Evolutionary conservation across 352 stramenopile species (phyloP).

Genomic region (Aphanomyces astaci): DNA sequence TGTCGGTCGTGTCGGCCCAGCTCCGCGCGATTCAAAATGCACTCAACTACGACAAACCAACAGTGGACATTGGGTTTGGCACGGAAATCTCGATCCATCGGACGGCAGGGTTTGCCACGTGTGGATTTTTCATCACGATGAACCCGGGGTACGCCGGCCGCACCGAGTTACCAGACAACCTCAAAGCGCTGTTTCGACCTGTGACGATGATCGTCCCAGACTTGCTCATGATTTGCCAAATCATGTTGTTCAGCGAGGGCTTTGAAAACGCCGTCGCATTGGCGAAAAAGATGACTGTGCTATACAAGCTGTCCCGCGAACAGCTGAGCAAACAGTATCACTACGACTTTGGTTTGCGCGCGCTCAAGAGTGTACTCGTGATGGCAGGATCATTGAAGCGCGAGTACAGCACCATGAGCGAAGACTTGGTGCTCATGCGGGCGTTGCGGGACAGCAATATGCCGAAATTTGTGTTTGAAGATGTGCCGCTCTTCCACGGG

Average conservation of each 20-base stretch:
- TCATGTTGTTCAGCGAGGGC: slow-evolving; percentile 91
- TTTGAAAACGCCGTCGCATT: slow-evolving; percentile 87
- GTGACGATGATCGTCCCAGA: slow-evolving; percentile 93
- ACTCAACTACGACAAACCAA: slow-evolving; percentile 87
- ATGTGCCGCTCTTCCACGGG: slow-evolving; percentile 90
- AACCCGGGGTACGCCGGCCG: slow-evolving; percentile 89
- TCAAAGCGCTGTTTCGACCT: slow-evolving; percentile 89
- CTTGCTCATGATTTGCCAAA: slow-evolving; percentile 88
- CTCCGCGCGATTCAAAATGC: slow-evolving; percentile 90
- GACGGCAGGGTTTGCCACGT: slow-evolving; percentile 88
- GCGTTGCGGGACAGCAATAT: slow-evolving; percentile 93
- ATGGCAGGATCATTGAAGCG: slow-evolving; percentile 91
- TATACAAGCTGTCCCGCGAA: slow-evolving; percentile 93
- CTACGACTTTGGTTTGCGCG: slow-evolving; percentile 93
- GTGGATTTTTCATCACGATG: slow-evolving; percentile 94
- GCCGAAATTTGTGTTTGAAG: slow-evolving; percentile 96
- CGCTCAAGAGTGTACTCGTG: slow-evolving; percentile 91
- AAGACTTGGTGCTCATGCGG: slow-evolving; percentile 93
- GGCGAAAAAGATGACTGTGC: slow-evolving; percentile 91
- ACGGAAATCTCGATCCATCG: slow-evolving; percentile 87
- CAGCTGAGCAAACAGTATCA: slow-evolving; percentile 94
- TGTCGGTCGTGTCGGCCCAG: slow-evolving; percentile 81
- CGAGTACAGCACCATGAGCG: slow-evolving; percentile 88
- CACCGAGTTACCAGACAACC: slow-evolving; percentile 88
- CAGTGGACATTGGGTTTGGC: slow-evolving; percentile 87